phyloP scores from a whole-genome alignment of 2,329 filamentous ascomycete species.

The Fusarium hainanense region DNA sequence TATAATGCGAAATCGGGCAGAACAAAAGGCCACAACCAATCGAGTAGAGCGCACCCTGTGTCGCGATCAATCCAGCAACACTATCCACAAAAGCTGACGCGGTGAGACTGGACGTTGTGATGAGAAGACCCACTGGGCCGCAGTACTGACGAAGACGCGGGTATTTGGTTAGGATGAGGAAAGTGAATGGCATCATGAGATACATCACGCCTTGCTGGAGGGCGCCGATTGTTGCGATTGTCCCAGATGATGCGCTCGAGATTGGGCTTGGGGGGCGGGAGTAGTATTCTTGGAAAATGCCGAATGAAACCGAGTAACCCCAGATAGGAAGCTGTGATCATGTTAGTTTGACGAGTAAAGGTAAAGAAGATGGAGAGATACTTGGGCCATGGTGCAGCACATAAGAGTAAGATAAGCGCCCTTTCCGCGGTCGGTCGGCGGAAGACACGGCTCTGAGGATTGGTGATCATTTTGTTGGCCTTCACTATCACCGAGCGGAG shows the following conservation, averaged over 20 bases:
- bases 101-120: conserved; percentile 60
- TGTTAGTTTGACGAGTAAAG: rapidly evolving
- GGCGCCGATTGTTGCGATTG: conserved; percentile 40
- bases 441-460: conserved; percentile 12
- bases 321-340: background rate
- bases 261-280: conserved; percentile 63
- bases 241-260: conserved; percentile 51
- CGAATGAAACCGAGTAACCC: conserved; percentile 61
- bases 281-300: conserved; percentile 77
- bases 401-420: conserved; percentile 47
- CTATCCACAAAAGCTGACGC: conserved; percentile 62
- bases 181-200: conserved; percentile 60
- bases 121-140: conserved; percentile 57
- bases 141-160: conserved; percentile 54
- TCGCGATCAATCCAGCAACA: conserved; percentile 63
- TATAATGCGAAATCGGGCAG: conserved; percentile 64
- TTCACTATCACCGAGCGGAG: background rate
- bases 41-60: conserved; percentile 69
- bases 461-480: background rate
- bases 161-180: conserved; percentile 57
- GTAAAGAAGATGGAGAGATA: background rate
- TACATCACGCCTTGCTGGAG: conserved; percentile 61
- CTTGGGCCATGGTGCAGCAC: conserved; percentile 49
- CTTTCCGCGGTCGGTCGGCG: conserved; percentile 46
- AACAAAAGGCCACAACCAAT: conserved; percentile 63